Percentiles rank a stretch among this genome's conserved stretches.
phyloP scores from a whole-genome alignment of 202 grass and related monocot genomes.

The Setaria italica region DNA sequence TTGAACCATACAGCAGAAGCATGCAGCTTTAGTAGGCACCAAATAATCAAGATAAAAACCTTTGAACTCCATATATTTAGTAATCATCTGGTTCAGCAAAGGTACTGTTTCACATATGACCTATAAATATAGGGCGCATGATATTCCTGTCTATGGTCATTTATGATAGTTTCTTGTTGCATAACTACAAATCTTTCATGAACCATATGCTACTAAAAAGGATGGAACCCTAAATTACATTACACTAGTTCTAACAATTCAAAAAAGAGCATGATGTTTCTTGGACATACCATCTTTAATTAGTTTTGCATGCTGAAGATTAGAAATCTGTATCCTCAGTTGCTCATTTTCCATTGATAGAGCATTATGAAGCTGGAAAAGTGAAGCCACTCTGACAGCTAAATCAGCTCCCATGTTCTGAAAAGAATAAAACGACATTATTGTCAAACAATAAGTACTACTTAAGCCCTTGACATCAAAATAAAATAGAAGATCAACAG shows the following conservation, averaged over 20 bases:
- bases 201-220: not conserved
- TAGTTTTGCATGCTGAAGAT: constrained; percentile 79
- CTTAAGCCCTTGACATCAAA: constrained; percentile 8
- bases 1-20: constrained; percentile 27
- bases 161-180: not conserved
- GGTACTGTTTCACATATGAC: not conserved
- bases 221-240: constrained; percentile 20
- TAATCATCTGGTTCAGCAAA: constrained; percentile 24
- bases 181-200: constrained; percentile 12
- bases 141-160: not conserved
- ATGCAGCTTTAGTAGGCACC: not conserved
- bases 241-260: constrained; percentile 22
- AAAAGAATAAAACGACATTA: constrained; percentile 43
- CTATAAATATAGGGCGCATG: not conserved
- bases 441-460: not conserved
- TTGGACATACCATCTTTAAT: constrained; percentile 77
- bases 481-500: constrained; percentile 32
- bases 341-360: constrained; percentile 91
- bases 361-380: constrained; percentile 82
- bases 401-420: constrained; percentile 88
- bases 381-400: constrained; percentile 75
- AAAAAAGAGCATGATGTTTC: constrained; percentile 9
- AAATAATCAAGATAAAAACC: not conserved
- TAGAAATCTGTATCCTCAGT: constrained; percentile 69
- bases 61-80: not conserved